phyloP scores from a whole-genome alignment of 2,329 filamentous ascomycete genomes.

The Epichloe festucae region DNA sequence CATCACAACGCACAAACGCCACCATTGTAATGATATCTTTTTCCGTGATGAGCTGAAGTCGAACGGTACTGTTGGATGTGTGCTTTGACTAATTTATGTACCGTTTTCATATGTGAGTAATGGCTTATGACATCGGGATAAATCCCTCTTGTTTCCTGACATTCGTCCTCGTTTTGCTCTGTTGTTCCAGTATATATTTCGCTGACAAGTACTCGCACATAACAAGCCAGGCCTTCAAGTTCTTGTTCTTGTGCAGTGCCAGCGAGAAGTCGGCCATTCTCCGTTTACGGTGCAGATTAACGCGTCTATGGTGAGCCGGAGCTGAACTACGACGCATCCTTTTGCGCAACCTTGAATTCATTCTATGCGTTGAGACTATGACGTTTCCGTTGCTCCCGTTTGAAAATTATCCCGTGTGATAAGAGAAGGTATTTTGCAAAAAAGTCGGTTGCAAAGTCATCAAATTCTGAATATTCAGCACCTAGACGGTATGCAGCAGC shows the following conservation, averaged over 20 bases:
- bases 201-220: too few relatives aligned
- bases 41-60: background rate
- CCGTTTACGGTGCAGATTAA: background rate
- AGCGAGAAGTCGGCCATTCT: background rate
- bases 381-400: constrained; percentile 18
- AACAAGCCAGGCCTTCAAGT: too few relatives aligned
- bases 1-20: constrained; percentile 8
- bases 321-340: background rate
- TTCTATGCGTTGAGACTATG: constrained; percentile 4
- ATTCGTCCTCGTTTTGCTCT: too few relatives aligned
- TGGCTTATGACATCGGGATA: background rate
- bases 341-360: background rate
- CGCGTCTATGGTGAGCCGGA: background rate
- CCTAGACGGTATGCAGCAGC: constrained; percentile 58
- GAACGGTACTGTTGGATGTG: background rate
- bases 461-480: constrained; percentile 48
- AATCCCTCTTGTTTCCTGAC: background rate
- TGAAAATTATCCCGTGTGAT: constrained; percentile 30
- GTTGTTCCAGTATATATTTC: too few relatives aligned
- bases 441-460: constrained; percentile 36
- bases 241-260: too few relatives aligned
- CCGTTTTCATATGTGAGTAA: background rate
- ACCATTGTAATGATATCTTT: background rate
- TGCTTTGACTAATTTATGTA: background rate
- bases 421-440: constrained; percentile 33